These are phyloP conservation scores for Fomitopsis palustris DNA, from an alignment of 1,284 basidiomycete genomes.

Conservation along the genomic window DNA sequence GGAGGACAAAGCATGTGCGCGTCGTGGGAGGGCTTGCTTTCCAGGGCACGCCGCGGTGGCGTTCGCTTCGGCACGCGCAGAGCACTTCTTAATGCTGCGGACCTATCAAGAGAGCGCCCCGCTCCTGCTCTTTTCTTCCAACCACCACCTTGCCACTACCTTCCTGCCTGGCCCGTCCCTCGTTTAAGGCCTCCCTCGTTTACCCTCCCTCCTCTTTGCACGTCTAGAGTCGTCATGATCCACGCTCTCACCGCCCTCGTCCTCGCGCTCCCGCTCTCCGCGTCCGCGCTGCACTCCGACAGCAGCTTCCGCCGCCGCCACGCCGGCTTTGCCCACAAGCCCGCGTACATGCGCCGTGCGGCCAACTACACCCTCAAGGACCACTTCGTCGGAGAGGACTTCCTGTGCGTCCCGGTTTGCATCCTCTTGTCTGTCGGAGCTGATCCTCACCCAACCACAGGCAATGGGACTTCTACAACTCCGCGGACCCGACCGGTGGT, in stretches of 20 bases:
- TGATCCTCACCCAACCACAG: conserved; percentile 29
- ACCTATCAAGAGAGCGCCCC: neutral
- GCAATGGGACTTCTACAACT: conserved; percentile 60
- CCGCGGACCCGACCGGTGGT: conserved; percentile 64
- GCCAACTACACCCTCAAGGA: conserved; percentile 32
- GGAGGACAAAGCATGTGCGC: neutral
- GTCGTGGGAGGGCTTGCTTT: neutral
- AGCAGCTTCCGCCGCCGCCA: conserved; percentile 14
- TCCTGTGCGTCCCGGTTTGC: conserved; percentile 2
- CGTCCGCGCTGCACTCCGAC: conserved; percentile 14
- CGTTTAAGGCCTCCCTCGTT: neutral
- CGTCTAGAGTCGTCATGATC: conserved; percentile 12
- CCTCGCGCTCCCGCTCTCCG: conserved; percentile 20
- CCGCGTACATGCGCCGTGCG: conserved; percentile 13
- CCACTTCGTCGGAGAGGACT: conserved; percentile 25
- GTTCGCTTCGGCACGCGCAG: neutral
- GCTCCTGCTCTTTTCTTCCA: neutral
- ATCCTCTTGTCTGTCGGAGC: neutral
- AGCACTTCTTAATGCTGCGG: neutral
- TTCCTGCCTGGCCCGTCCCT: neutral
- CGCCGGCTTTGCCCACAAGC: conserved; percentile 10
- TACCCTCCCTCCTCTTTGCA: neutral
- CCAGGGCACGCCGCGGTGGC: neutral
- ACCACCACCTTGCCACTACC: neutral
- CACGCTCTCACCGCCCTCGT: conserved; percentile 16